Evolutionary conservation across 1,284 basidiomycete species (phyloP).

Genomic region (Inonotus obliquus): DNA sequence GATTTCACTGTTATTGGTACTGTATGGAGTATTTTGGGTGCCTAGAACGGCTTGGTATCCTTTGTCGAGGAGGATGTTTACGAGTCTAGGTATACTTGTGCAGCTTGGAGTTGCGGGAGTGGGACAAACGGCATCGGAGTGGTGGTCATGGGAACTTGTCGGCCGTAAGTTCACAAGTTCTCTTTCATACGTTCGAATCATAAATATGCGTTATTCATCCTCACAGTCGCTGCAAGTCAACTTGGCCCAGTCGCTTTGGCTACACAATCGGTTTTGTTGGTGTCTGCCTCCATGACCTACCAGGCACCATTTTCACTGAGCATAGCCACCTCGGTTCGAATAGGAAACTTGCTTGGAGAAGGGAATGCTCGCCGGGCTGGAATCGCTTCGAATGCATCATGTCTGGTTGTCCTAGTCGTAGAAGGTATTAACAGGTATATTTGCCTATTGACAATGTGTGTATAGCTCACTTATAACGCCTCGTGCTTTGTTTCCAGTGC

Average conservation of each 20-base stretch:
- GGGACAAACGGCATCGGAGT: conserved; percentile 67
- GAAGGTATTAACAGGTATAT: conserved; percentile 58
- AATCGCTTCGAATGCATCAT: conserved; percentile 53
- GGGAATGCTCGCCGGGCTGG: conserved; percentile 62
- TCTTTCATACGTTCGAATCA: conserved; percentile 34
- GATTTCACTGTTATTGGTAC: conserved; percentile 61
- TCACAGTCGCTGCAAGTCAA: conserved; percentile 25
- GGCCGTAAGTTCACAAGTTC: conserved; percentile 36
- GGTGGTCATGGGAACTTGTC: conserved; percentile 90
- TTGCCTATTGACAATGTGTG: neutral
- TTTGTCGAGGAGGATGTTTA: conserved; percentile 60
- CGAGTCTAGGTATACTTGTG: conserved; percentile 67
- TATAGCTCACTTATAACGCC: neutral
- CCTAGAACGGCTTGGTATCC: conserved; percentile 86
- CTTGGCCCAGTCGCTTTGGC: conserved; percentile 61
- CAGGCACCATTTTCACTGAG: conserved; percentile 82
- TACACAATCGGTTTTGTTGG: conserved; percentile 69
- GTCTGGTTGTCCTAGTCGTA: conserved; percentile 52
- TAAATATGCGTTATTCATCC: conserved; percentile 31
- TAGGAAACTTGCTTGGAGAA: conserved; percentile 82
- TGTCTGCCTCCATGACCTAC: conserved; percentile 73
- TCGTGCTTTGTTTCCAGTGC: conserved; percentile 35
- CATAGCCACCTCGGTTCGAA: conserved; percentile 82
- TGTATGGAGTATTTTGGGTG: conserved; percentile 74
- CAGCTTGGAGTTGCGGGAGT: conserved; percentile 77